Evolutionary conservation across 176 grass and related monocot genomes (phyloP).

Genomic region (Lolium perenne): DNA sequence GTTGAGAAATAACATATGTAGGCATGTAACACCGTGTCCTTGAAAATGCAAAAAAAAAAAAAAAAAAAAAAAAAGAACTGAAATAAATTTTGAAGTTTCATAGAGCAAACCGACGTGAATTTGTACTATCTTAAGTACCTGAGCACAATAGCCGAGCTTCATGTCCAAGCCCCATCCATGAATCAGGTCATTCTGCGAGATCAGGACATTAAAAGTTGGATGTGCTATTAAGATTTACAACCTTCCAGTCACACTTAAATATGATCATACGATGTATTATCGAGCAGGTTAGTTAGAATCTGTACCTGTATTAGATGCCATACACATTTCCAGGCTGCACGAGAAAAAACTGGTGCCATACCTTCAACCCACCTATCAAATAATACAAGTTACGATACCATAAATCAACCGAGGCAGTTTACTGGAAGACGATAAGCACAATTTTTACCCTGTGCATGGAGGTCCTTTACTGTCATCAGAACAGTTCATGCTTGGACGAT

Average conservation of each 20-base stretch:
- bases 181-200: conserved; percentile 88
- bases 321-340: conserved; percentile 89
- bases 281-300: neutral
- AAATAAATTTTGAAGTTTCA: conserved; percentile 18
- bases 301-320: conserved; percentile 98
- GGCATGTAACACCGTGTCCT: neutral
- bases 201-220: neutral
- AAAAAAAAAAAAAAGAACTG: neutral
- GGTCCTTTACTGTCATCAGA: conserved; percentile 87
- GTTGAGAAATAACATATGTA: neutral
- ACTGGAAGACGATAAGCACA: neutral
- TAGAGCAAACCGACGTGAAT: neutral
- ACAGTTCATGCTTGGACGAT: conserved; percentile 77
- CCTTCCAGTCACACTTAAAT: conserved; percentile 5
- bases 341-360: conserved; percentile 99
- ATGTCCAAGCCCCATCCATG: conserved; percentile 99
- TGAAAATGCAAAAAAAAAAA: neutral
- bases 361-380: conserved; percentile 92
- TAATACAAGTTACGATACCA: conserved; percentile 27
- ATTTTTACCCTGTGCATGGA: conserved; percentile 91
- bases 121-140: conserved; percentile 52
- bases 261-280: neutral
- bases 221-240: neutral
- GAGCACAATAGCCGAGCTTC: conserved; percentile 97
- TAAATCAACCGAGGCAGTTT: neutral